phyloP scores from a whole-genome alignment of 768 basidiomycete species.

The Auricularia auricula-judae region DNA sequence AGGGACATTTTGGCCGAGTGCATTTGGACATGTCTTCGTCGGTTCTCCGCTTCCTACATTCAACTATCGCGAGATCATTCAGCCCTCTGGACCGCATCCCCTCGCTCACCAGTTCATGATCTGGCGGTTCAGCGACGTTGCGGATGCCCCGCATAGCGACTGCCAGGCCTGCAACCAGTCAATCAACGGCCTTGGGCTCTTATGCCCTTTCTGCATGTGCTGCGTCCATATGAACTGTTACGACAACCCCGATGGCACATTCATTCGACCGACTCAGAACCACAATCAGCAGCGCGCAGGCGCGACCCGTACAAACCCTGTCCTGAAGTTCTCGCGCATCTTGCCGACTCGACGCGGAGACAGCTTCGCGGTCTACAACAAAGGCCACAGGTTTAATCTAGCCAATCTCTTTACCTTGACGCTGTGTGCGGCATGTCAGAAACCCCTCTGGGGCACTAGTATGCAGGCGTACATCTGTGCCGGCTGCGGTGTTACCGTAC shows the following conservation, averaged over 20 bases:
- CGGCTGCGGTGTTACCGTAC: slow-evolving; percentile 49
- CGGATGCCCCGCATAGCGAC: slow-evolving; percentile 25
- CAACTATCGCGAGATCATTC: slow-evolving; percentile 20
- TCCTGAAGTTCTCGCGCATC: slow-evolving; percentile 48
- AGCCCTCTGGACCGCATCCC: slow-evolving; percentile 19
- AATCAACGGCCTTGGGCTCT: slow-evolving; percentile 57
- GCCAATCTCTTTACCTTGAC: slow-evolving; percentile 65
- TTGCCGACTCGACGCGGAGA: slow-evolving; percentile 22
- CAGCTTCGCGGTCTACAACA: slow-evolving; percentile 12
- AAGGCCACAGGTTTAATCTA: slow-evolving; percentile 40
- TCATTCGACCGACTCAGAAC: slow-evolving; percentile 21
- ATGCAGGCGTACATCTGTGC: slow-evolving; percentile 55
- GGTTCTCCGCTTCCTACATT: slow-evolving; percentile 38
- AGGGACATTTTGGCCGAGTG: slow-evolving; percentile 52
- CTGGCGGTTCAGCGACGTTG: slow-evolving; percentile 41
- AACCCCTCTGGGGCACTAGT: slow-evolving; percentile 63
- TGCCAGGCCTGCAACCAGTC: slow-evolving; percentile 47
- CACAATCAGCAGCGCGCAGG: not conserved
- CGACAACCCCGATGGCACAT: slow-evolving; percentile 53
- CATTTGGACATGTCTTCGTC: slow-evolving; percentile 55
- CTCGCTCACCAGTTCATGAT: slow-evolving; percentile 56
- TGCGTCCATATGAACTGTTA: slow-evolving; percentile 73
- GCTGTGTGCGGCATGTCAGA: slow-evolving; percentile 55
- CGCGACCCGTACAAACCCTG: slow-evolving; percentile 39
- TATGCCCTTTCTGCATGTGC: slow-evolving; percentile 62